Base-by-base conservation (phyloP, 2,329 filamentous ascomycete species). In the Penicillium janthinellum region DNA sequence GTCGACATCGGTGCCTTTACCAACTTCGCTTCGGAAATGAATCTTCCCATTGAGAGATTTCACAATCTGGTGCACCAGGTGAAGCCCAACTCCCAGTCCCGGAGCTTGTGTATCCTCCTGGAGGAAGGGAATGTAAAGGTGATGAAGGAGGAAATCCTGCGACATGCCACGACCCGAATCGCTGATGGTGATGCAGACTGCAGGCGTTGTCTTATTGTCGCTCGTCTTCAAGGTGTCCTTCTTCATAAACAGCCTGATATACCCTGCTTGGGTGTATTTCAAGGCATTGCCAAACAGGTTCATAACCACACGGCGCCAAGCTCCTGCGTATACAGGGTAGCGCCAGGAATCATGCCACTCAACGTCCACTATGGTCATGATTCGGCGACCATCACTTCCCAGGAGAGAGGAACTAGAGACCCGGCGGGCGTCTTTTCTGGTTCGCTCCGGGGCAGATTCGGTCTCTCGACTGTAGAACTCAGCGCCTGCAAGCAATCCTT, bases 21-120 rank as follows among this genome's bases (percentile, higher is more conserved):
- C 65, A 7, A 64, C 48, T 37, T 69, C 64, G 35, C 69, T 71
- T 17, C 54, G 42, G 38, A 73, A 64, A 2, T 70, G 52, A 12
- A 73, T 69, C 5, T 64, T 57, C 0, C 70, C 70, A 17, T 62
- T 42, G 6, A 72, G 49, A 5, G 62, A 67, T 41, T 64, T 63
- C 8, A 73, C 65, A 67, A 75, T 64, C 69, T 75, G 52, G 34
- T 81, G 78, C 0, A 88, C 85, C 1, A 88, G 79, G 53, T 82
- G 84, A 22, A 89, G 73, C 0, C 87, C 86, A 0, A 89, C 76
- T 0, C 87, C 87, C 0, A 83, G 82, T 0, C 87, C 87, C 0
- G 82, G 78, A 0, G 80, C 75, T 0, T 88, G 71, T 0, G 73
- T 69, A 41, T 87, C 79, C 65, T 88, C 86, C 60, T 89, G 86